Conservation (phyloP, 352 stramenopile genomes). For the Pythium sp. region DNA sequence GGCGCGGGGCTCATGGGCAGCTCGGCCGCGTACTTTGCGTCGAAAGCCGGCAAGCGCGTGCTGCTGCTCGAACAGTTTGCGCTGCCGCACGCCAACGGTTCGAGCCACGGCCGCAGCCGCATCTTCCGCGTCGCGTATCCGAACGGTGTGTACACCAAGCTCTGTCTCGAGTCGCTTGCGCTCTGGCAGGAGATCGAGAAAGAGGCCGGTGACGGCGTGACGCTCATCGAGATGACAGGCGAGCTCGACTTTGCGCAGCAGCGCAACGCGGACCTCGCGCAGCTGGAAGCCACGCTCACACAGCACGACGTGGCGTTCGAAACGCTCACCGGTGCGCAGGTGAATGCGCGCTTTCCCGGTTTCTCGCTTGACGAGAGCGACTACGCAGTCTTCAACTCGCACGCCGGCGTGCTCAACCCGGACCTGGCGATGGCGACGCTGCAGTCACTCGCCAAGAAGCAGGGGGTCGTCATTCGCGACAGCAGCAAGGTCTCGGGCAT, state of each 20-base stretch:
- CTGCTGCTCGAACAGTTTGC: constrained; percentile 76
- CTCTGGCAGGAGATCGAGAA: constrained; percentile 57
- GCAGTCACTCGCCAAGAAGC: constrained; percentile 34
- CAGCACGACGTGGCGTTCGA: constrained; percentile 40
- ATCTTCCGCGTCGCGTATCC: constrained; percentile 85
- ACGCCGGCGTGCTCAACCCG: constrained; percentile 53
- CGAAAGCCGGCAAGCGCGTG: constrained; percentile 41
- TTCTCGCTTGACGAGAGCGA: constrained; percentile 39
- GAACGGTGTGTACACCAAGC: constrained; percentile 61
- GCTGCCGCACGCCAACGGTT: constrained; percentile 59
- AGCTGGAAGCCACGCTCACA: constrained; percentile 29
- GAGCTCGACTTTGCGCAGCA: constrained; percentile 48
- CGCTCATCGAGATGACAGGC: constrained; percentile 60
- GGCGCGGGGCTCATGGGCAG: constrained; percentile 69
- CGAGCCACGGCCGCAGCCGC: constrained; percentile 70
- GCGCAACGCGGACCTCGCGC: constrained; percentile 25
- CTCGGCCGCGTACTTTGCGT: constrained; percentile 51
- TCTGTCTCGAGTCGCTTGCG: constrained; percentile 58
- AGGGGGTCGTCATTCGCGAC: constrained; percentile 42
- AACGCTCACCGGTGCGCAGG: constrained; percentile 37
- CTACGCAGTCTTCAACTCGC: constrained; percentile 47
- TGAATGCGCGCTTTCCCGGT: constrained; percentile 46
- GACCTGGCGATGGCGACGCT: constrained; percentile 49
- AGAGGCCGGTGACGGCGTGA: constrained; percentile 23
- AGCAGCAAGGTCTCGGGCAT: constrained; percentile 28